A percentile compares a stretch with the other conserved stretches of the same genome.
These are phyloP conservation scores for Pelargonium australe DNA, from an alignment of 441 rosid species.

Conservation along the genomic window DNA sequence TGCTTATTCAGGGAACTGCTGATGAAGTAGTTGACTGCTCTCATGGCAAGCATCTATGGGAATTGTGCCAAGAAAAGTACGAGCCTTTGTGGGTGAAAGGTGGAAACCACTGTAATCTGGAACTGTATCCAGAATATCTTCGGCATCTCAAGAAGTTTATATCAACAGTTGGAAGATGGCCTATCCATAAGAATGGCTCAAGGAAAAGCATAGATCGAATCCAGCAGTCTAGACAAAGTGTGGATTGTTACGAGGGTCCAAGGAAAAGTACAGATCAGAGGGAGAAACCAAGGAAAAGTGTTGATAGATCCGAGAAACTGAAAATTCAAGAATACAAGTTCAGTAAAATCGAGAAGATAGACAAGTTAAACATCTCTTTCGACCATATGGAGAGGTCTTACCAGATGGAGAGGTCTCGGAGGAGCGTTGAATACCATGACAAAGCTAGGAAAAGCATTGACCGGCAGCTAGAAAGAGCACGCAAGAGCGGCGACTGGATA, in stretches of 20 bases:
- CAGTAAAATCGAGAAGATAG: conserved; percentile 47
- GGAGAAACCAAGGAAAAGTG: conserved; percentile 51
- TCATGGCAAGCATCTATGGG: conserved; percentile 70
- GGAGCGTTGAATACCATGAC: conserved; percentile 57
- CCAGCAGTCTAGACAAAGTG: conserved; percentile 47
- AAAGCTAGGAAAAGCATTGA: conserved; percentile 40
- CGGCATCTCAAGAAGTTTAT: conserved; percentile 65
- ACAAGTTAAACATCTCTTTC: conserved; percentile 40
- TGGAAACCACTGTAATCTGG: conserved; percentile 60
- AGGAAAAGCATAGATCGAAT: conserved; percentile 48
- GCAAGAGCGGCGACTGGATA: conserved; percentile 61
- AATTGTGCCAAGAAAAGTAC: conserved; percentile 59
- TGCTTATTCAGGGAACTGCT: conserved; percentile 43
- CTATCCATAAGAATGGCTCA: conserved; percentile 37
- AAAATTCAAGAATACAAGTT: conserved; percentile 65
- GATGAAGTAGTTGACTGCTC: conserved; percentile 67
- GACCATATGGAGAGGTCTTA: conserved; percentile 57
- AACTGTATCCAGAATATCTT: conserved; percentile 51
- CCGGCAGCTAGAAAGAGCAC: conserved; percentile 42
- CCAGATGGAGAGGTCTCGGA: conserved; percentile 53
- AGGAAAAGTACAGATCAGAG: conserved; percentile 52
- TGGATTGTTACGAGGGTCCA: conserved; percentile 44
- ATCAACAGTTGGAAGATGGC: conserved; percentile 43
- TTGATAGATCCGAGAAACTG: conserved; percentile 35
- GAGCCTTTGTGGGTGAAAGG: conserved; percentile 66